Conservation (phyloP, 2,329 filamentous ascomycete genomes). For the Alternaria dauci region DNA sequence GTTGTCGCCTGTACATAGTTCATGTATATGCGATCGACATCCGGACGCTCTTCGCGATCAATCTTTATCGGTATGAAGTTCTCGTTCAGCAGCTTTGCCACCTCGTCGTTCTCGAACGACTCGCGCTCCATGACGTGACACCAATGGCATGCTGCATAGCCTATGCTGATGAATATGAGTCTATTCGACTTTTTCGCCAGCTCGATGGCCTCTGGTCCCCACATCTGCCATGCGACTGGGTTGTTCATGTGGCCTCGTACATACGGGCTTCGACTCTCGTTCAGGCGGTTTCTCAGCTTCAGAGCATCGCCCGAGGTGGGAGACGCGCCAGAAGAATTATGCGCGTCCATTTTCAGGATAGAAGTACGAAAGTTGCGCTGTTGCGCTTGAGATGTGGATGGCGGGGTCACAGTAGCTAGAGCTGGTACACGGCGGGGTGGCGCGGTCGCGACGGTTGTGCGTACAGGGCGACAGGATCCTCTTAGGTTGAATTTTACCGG, state of each 20-base stretch:
- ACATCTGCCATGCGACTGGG: constrained; percentile 89
- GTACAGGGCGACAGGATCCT: constrained; percentile 36
- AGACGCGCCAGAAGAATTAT: constrained; percentile 25
- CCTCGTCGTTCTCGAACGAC: constrained; percentile 83
- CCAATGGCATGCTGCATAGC: constrained; percentile 95
- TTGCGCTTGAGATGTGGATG: constrained; percentile 26
- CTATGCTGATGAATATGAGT: constrained; percentile 91
- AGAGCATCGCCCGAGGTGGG: constrained; percentile 33
- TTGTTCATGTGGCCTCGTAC: constrained; percentile 79
- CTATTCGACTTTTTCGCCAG: constrained; percentile 84
- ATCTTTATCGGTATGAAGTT: constrained; percentile 91
- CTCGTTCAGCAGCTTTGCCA: constrained; percentile 83
- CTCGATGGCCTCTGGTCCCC: constrained; percentile 78
- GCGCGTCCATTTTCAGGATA: constrained; percentile 43
- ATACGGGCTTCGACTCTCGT: constrained; percentile 72
- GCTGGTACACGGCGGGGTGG: constrained; percentile 4
- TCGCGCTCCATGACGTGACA: constrained; percentile 90
- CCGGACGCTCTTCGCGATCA: constrained; percentile 91
- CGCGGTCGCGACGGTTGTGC: constrained; percentile 16
- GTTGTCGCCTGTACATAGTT: constrained; percentile 96
- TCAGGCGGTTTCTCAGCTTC: constrained; percentile 64
- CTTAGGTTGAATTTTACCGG: constrained; percentile 37
- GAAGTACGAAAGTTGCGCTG: constrained; percentile 37
- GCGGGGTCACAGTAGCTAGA: constrained; percentile 17
- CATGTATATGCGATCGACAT: constrained; percentile 97